Evolutionary conservation across 352 stramenopile species (phyloP), one percentile per base, ranked within the genome.

Genomic region (Albugo candida): DNA sequence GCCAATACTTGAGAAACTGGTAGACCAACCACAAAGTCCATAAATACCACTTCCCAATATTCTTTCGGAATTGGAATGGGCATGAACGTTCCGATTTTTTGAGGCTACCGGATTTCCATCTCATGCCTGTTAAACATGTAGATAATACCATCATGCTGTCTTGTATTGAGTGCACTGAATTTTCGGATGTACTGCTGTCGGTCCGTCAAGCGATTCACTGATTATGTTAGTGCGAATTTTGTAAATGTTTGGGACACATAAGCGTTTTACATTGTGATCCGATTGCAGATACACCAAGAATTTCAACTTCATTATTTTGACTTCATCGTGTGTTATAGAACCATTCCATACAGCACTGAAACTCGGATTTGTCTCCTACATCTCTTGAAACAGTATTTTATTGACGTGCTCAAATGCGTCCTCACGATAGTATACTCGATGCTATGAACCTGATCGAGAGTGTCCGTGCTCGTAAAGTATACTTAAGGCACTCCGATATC

Each of bases 1-100:
- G 51, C 49, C 14, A 49, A 56, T 0, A 47, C 54, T 19, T 56
- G 34, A 1, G 54, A 60, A 5, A 56, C 49, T 17, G 54, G 43
- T 5, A 60, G 19, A 40, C 54, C 53, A 12, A 47, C 45, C 20
- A 60, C 37, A 24, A 49, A 60, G 34, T 60, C 48, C 18, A 60
- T 40, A 0, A 2, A 16, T 5, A 60, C 31, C 5, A 45, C 19
- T 46, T 60, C 36, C 48, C 54, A 60, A 18, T 48, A 60, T 21
- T 60, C 54, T 13, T 36, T 12, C 18, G 49, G 42, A 40, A 56
- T 37, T 1, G 18, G 11, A 3, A 53, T 20, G 10, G 37, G 54
- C 17, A 55, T 52, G n/a, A 56, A n/a, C 27, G 21, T 50, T 12
- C 49, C 49, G 10, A 47, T 54, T 43, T 59, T 59, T 19, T 40